A percentile compares a stretch with the other conserved stretches of the same genome.
phyloP scores from a whole-genome alignment of 1,139 yeast genomes.

The Trichomonascaceae sp. region DNA sequence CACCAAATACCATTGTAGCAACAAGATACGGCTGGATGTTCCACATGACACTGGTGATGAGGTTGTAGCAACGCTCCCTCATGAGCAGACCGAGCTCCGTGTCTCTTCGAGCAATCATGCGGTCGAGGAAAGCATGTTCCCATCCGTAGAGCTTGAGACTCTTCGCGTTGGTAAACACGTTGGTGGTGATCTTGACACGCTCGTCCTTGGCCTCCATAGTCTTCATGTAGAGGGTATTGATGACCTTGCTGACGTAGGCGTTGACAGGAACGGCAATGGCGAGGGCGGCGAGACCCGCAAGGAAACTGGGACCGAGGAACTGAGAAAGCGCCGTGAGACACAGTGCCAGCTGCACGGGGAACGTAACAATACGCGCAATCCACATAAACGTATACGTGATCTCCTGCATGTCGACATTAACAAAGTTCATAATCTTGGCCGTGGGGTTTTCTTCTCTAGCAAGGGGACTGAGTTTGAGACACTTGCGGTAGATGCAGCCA shows the following conservation, averaged over 20 bases:
- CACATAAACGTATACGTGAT: constrained; percentile 40
- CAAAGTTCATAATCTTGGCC: constrained; percentile 83
- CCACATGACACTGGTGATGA: constrained; percentile 53
- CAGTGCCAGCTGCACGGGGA: constrained; percentile 44
- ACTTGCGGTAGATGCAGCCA: constrained; percentile 61
- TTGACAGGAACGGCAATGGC: constrained; percentile 46
- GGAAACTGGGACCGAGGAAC: constrained; percentile 45
- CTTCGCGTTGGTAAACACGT: constrained; percentile 49
- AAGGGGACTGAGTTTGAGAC: constrained; percentile 66
- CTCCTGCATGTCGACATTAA: constrained; percentile 54
- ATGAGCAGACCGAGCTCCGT: constrained; percentile 32
- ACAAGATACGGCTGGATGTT: constrained; percentile 52
- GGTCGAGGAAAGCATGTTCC: constrained; percentile 51
- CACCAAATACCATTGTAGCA: constrained; percentile 51
- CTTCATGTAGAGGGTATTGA: constrained; percentile 36
- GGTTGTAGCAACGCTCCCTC: too few relatives aligned
- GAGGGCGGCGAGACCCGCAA: constrained; percentile 44
- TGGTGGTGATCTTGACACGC: constrained; percentile 47
- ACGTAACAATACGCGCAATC: constrained; percentile 34
- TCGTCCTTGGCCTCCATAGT: constrained; percentile 58
- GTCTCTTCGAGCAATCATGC: constrained; percentile 51
- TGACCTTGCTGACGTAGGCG: constrained; percentile 33
- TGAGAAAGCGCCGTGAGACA: constrained; percentile 44
- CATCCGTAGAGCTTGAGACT: constrained; percentile 62
- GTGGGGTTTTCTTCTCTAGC: constrained; percentile 64